Evolutionary conservation across 1,284 basidiomycete genomes (phyloP), one percentile per base, ranked within the genome.

Genomic region (Veloboletus limbatus): DNA sequence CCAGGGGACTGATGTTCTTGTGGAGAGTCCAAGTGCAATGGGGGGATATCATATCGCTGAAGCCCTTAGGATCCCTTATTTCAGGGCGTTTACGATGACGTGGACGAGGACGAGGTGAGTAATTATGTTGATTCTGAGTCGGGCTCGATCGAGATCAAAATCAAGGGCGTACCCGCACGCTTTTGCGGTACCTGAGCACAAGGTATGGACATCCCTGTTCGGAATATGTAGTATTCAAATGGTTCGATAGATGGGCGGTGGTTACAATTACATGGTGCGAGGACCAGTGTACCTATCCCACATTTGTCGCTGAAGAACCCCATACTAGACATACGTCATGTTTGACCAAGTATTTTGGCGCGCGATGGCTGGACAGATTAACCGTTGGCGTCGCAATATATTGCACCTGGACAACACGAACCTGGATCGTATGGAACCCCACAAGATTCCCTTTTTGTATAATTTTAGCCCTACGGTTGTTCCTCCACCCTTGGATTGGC

Each of bases 261-360:
- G 89, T 53, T 99, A 97, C 69, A 99, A 99, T 65, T 98, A 97
- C 68, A 96, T 97, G 93, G 89, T 89, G 62, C 54, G 71, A 50
- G n/a, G 35, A 35, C 20, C 17, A 24, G 21, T 18, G 14, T 24
- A 40, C 39, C 34, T 32, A 13, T 45, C 31, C 26, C 18, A 35
- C 8, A 17, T 7, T 21, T 30, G 9, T 40, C 35, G 13, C 40
- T 54, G 34, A 53, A 46, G 43, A 40, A 27, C 35, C 16, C 4
- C 30, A 20, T 43, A 42, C 48, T 8, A 88, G 85, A 85, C 89
- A 5, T 92, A 92, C 63, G 88, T 92, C 47, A 82, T 93, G 78
- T 98, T 98, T 62, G 96, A 99, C 64, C 94, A 97, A 72, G 89
- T 99, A 28, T 97, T 99, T 69, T 99, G 96, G 96, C 79, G 90